These are phyloP conservation scores for Mesotaenium endlicherianum DNA, from an alignment of 139 green algal species.

Conservation along the genomic window DNA sequence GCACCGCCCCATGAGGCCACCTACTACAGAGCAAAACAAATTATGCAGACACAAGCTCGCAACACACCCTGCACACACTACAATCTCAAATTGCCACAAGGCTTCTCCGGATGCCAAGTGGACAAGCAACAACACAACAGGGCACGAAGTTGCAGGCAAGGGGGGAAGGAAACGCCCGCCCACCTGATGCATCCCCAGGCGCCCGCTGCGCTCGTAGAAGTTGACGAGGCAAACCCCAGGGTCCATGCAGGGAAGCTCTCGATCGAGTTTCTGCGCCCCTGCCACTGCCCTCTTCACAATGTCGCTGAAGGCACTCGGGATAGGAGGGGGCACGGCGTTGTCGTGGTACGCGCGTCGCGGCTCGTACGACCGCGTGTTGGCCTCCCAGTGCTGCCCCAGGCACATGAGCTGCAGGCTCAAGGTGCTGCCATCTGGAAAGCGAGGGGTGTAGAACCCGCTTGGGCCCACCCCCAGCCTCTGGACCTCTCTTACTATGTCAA, in stretches of 20 bases:
- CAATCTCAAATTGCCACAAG: no score
- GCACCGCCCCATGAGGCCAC: neutral
- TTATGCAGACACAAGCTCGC: no score
- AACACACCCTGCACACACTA: no score
- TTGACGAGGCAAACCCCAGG: slow-evolving; percentile 63
- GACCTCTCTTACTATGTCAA: slow-evolving; percentile 49
- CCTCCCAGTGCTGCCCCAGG: slow-evolving; percentile 56
- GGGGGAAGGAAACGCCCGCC: slow-evolving; percentile 33
- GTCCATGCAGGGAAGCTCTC: slow-evolving; percentile 20
- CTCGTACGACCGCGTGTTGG: slow-evolving; percentile 32
- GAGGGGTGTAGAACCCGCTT: slow-evolving; percentile 67
- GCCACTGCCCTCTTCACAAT: neutral
- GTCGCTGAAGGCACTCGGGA: slow-evolving; percentile 47
- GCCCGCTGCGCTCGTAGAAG: slow-evolving; percentile 60
- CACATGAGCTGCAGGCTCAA: slow-evolving; percentile 70
- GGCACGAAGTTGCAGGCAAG: neutral
- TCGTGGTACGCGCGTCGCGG: slow-evolving; percentile 52
- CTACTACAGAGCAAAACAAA: neutral
- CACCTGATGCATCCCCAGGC: slow-evolving; percentile 62
- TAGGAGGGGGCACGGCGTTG: slow-evolving; percentile 54
- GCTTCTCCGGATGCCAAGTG: no score
- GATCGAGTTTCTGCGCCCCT: neutral
- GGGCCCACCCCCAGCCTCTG: slow-evolving; percentile 55
- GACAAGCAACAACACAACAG: no score
- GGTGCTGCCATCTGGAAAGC: slow-evolving; percentile 47